Conservation (phyloP, 179 eudicot genomes). For the Patellifolia procumbens region DNA sequence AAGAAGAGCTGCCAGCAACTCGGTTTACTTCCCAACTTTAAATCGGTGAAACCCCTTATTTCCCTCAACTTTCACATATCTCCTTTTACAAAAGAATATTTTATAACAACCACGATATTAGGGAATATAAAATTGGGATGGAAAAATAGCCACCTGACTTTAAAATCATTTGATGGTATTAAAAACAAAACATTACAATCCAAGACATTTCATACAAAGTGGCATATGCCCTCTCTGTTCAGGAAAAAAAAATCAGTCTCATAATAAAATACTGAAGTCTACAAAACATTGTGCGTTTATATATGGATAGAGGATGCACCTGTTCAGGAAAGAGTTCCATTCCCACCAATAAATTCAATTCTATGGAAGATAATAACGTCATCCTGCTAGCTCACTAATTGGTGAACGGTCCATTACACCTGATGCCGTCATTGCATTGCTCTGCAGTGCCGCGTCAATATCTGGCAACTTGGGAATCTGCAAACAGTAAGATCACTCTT, state of each 20-base stretch:
- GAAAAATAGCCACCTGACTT: too few species aligned
- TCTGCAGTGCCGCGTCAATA: conserved; percentile 67
- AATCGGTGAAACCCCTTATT: not conserved
- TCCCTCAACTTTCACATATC: not conserved
- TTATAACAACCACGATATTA: not conserved
- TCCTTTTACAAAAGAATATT: not conserved
- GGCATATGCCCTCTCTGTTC: not conserved
- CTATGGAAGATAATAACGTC: conserved; percentile 14
- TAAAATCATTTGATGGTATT: too few species aligned
- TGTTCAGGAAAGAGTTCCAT: conserved; percentile 12
- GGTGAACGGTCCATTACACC: conserved; percentile 97
- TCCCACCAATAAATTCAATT: not conserved
- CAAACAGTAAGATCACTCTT: conserved; percentile 24
- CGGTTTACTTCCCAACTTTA: not conserved
- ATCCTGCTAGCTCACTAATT: conserved; percentile 89
- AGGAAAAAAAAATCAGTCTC: not conserved
- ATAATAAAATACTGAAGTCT: not conserved
- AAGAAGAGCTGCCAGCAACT: not conserved
- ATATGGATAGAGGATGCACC: conserved; percentile 12
- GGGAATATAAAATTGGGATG: not conserved
- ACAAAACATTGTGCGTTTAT: not conserved
- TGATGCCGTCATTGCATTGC: conserved; percentile 74
- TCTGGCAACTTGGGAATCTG: conserved; percentile 97
- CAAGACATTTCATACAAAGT: not conserved
- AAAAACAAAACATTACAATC: too few species aligned